A percentile compares a stretch with the other conserved stretches of the same genome.
phyloP scores from a whole-genome alignment of 208 protist species.

The Crithidia thermophila region DNA sequence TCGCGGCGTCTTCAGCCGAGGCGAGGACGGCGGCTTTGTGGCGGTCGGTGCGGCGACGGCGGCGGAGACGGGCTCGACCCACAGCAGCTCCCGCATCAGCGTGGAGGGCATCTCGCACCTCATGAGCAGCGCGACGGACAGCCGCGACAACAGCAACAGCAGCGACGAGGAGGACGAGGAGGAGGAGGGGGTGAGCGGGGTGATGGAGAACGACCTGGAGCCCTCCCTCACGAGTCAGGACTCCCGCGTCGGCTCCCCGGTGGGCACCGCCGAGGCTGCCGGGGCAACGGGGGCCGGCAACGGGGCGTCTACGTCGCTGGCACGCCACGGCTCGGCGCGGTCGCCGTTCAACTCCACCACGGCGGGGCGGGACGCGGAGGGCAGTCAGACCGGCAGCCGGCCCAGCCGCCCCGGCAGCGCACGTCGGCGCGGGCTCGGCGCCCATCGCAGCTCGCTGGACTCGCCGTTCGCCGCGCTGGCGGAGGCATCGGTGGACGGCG shows the following conservation, averaged over 20 bases:
- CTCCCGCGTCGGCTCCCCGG: background rate
- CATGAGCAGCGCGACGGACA: slow-evolving; percentile 25
- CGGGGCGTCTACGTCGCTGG: background rate
- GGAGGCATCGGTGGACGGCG: background rate
- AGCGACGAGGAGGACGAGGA: slow-evolving; percentile 7
- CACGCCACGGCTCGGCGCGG: slow-evolving; percentile 1
- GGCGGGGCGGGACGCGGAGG: background rate
- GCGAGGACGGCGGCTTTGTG: background rate
- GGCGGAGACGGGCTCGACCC: slow-evolving; percentile 18
- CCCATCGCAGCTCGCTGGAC: background rate
- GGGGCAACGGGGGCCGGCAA: background rate
- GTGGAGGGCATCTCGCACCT: slow-evolving; percentile 55
- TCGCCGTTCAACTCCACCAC: background rate
- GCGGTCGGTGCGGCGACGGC: background rate
- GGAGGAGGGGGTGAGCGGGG: slow-evolving; percentile 7
- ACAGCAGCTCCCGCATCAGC: slow-evolving; percentile 62
- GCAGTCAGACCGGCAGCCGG: background rate
- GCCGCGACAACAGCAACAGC: slow-evolving; percentile 10
- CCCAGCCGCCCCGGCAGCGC: slow-evolving; percentile 2
- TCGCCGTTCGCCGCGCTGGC: background rate
- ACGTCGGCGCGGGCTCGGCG: slow-evolving; percentile 3
- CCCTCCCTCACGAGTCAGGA: background rate
- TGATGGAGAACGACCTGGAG: background rate
- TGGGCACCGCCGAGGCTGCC: background rate
- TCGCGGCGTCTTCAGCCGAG: background rate